Percentiles rank a stretch among this genome's conserved stretches.
phyloP scores from a whole-genome alignment of 169 alveolate genomes.

The Cryptosporidium bovis region DNA sequence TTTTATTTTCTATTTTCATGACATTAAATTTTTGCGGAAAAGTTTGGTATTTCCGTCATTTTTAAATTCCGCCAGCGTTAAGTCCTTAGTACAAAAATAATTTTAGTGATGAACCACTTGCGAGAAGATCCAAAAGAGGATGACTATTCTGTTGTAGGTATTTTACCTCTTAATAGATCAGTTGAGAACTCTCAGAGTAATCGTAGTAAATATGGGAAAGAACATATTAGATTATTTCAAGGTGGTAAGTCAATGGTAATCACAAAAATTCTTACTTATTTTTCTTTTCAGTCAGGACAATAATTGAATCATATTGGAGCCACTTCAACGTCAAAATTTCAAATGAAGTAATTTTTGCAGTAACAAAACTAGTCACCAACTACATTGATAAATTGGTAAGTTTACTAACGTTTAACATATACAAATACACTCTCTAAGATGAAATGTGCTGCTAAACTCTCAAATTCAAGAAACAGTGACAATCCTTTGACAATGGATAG shows the following conservation, averaged over 20 bases:
- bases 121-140: constrained; percentile 41
- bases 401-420: neutral
- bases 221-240: neutral
- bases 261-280: neutral
- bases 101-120: too few relatives aligned
- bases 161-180: neutral
- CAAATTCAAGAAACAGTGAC: constrained; percentile 21
- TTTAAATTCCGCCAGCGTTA: too few relatives aligned
- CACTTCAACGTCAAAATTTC: constrained; percentile 17
- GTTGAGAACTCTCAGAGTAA: neutral
- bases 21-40: too few relatives aligned
- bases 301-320: constrained; percentile 60
- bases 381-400: constrained; percentile 64
- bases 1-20: too few relatives aligned
- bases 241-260: constrained; percentile 13
- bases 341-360: constrained; percentile 29
- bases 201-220: constrained; percentile 9
- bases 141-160: neutral
- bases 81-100: too few relatives aligned
- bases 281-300: constrained; percentile 13
- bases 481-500: constrained; percentile 15
- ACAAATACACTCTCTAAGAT: constrained; percentile 15
- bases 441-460: constrained; percentile 35
- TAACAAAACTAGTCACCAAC: constrained; percentile 36
- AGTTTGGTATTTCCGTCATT: too few relatives aligned